Percentiles rank a stretch among this genome's conserved stretches.
phyloP scores from a whole-genome alignment of 176 grass and related monocot genomes.

The Rhynchospora tenuis region DNA sequence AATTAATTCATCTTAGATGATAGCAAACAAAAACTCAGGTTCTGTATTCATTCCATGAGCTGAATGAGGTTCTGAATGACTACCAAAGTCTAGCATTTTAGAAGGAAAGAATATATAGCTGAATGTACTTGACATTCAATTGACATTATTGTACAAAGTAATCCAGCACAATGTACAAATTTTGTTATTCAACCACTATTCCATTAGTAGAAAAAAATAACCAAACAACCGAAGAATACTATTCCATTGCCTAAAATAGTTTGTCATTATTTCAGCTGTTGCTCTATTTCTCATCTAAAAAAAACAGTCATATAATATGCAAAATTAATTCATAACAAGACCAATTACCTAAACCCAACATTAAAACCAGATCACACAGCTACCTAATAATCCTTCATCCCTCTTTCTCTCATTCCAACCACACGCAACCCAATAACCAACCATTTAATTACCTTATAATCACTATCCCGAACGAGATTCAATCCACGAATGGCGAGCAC shows the following conservation, averaged over 20 bases:
- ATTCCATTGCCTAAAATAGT: neutral
- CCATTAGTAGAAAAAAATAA: neutral
- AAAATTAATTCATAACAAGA: neutral
- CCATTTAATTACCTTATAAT: slow-evolving; percentile 58
- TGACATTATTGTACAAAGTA: neutral
- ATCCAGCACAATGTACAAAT: too few relatives aligned
- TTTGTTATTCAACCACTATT: neutral
- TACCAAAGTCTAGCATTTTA: neutral
- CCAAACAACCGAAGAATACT: neutral
- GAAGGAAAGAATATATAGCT: neutral
- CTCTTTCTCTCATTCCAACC: neutral
- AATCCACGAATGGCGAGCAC: slow-evolving; percentile 84
- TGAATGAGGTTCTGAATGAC: neutral
- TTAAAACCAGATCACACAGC: too few relatives aligned
- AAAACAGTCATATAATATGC: neutral
- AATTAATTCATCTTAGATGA: neutral
- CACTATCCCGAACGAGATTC: slow-evolving; percentile 89
- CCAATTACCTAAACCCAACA: neutral
- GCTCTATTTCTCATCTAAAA: neutral
- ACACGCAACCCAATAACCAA: neutral
- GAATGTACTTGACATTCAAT: neutral
- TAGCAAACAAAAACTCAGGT: neutral
- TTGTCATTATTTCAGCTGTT: neutral
- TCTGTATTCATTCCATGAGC: neutral
- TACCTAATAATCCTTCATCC: neutral